A percentile compares a stretch with the other conserved stretches of the same genome.
Evolutionary conservation across 2,329 filamentous ascomycete genomes (phyloP).

Genomic region (Botrytis hyacinthi): DNA sequence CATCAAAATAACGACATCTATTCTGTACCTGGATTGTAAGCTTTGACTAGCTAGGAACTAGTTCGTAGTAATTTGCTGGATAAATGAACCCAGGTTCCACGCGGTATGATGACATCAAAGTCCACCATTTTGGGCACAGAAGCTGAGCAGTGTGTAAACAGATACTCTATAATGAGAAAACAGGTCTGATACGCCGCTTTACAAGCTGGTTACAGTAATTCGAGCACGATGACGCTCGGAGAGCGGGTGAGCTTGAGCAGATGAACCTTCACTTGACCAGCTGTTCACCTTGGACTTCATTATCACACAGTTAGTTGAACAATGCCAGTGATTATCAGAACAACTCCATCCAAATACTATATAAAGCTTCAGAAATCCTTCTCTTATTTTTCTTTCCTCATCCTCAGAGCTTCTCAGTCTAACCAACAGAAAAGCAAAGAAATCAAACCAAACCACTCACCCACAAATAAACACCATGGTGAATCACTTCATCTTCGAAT

Average conservation of each 20-base stretch:
- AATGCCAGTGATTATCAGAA: background rate
- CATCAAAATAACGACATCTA: background rate
- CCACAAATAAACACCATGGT: background rate
- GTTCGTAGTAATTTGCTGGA: background rate
- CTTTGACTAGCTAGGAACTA: background rate
- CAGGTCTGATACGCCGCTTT: background rate
- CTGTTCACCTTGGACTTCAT: background rate
- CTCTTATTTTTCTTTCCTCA: background rate
- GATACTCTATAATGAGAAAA: background rate
- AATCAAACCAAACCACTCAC: background rate
- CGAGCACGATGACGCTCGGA: background rate
- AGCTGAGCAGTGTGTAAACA: background rate
- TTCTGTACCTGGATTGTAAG: background rate
- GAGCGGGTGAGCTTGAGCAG: background rate
- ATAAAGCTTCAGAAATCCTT: background rate
- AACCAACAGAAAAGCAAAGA: background rate
- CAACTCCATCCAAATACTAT: background rate
- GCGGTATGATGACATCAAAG: fast-evolving
- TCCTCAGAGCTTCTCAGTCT: background rate
- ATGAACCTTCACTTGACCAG: background rate
- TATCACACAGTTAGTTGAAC: background rate
- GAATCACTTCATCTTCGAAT: background rate
- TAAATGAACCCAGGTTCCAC: background rate
- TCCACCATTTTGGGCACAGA: background rate
- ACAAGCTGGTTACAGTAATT: too few relatives aligned